Base-by-base conservation (phyloP, 805 yeast species). In the Yamadazyma scolyti region DNA sequence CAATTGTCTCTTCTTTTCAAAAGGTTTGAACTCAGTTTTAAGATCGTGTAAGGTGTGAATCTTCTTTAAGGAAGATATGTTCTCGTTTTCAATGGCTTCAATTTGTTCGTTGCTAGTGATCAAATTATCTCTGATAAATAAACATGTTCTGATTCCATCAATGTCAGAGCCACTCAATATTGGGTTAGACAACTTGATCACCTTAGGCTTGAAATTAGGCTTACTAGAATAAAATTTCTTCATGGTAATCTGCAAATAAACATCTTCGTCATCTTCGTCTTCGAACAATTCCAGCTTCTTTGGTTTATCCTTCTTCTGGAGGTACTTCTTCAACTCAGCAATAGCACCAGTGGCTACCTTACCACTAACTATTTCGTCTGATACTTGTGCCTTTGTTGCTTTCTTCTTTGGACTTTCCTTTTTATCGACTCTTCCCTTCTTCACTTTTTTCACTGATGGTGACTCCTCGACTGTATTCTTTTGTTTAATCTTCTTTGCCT, bases 1-100 rank as follows among this genome's bases (percentile, higher is more conserved):
- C 38, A 93, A 75, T 40, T 78, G 80, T 55, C 97, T 79, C 56
- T 88, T 79, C 37, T 88, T 80, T 58, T 93, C 97, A 48, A 65
- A 93, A n/a, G 85, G 76, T 62, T 87, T 87, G 70, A 78, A 90
- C 39, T 81, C 82, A 20, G 88, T 84, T 56, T 86, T 86, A 42
- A 93, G 68, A 44, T 87, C 82, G 27, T 76, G 68, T 33, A 81
- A 80, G 5, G 93, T 73, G 20, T 88, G 68, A 33, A 89, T 78
- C 47, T 73, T 71, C 14, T 56, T 35, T 25, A 76, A 56, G 23
- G 72, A 57, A 14, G 74, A 71, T 19, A 75, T 61, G 13, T 61
- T 46, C 20, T 60, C 68, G 22, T 56, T 56, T 52, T 75, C 81
- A 33, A 75, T 62, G 34, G 58, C 45, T 33, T 63, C 68, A 36